phyloP scores from a whole-genome alignment of 129 eudicot species.

The Tagetes erecta region DNA sequence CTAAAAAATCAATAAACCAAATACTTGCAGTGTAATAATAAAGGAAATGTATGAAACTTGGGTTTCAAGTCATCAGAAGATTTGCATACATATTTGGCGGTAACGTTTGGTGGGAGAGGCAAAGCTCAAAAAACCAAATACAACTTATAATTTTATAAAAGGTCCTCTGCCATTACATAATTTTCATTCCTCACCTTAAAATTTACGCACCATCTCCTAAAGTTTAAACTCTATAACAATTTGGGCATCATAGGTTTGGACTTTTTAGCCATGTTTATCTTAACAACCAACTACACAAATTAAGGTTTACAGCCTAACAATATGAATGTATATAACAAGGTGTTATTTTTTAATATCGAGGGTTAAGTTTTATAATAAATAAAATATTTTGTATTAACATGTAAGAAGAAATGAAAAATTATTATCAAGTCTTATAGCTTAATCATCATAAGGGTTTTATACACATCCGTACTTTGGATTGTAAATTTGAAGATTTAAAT shows the following conservation, averaged over 20 bases:
- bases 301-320: too few relatives aligned
- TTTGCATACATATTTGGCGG: slow-evolving; percentile 58
- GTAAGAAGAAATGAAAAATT: not conserved
- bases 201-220: slow-evolving; percentile 10
- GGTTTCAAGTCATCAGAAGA: slow-evolving; percentile 7
- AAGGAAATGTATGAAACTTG: slow-evolving; percentile 28
- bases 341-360: too few relatives aligned
- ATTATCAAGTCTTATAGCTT: not conserved
- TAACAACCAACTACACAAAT: not conserved
- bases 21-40: slow-evolving; percentile 1
- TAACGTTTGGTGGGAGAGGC: slow-evolving; percentile 64
- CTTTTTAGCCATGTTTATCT: not conserved
- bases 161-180: slow-evolving; percentile 8
- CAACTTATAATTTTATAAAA: not conserved
- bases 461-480: not conserved
- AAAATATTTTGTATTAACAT: not conserved
- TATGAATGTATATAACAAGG: too few relatives aligned
- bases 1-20: not conserved
- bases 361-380: too few relatives aligned
- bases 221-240: not conserved
- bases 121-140: slow-evolving; percentile 30
- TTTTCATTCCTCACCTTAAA: slow-evolving; percentile 18
- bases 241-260: not conserved
- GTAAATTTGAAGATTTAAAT: not conserved
- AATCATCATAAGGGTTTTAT: not conserved